These are phyloP conservation scores for Penicillium soppii DNA, from an alignment of 495 filamentous ascomycete genomes.

Conservation along the genomic window DNA sequence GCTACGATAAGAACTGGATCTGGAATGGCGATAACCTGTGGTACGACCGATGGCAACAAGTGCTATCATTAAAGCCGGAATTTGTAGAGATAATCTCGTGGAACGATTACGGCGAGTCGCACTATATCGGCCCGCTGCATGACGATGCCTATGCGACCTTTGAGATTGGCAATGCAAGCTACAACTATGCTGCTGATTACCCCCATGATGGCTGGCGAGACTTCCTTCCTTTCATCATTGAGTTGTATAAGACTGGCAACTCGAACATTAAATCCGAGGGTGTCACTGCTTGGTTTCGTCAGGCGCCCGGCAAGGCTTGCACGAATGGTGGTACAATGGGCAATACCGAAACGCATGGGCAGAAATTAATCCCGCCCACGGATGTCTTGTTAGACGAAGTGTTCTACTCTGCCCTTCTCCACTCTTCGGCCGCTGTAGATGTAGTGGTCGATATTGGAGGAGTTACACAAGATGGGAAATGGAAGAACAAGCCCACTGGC, in stretches of 20 bases:
- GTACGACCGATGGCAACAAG: conserved; percentile 72
- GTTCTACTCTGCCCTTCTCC: conserved; percentile 29
- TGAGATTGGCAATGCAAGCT: conserved; percentile 51
- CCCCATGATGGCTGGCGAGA: conserved; percentile 56
- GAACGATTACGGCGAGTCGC: conserved; percentile 78
- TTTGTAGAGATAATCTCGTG: conserved; percentile 60
- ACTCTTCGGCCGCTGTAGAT: conserved; percentile 18
- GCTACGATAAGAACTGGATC: conserved; percentile 73
- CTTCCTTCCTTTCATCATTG: conserved; percentile 64
- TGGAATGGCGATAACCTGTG: conserved; percentile 70
- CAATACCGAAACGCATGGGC: conserved; percentile 26
- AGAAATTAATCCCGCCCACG: conserved; percentile 13
- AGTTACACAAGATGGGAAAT: conserved; percentile 22
- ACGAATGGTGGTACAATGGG: conserved; percentile 31
- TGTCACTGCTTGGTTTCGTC: conserved; percentile 56
- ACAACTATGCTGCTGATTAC: conserved; percentile 47
- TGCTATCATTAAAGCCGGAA: conserved; percentile 60
- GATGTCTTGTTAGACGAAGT: conserved; percentile 26
- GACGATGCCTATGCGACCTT: conserved; percentile 24
- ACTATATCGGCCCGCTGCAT: conserved; percentile 65
- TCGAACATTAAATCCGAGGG: conserved; percentile 23
- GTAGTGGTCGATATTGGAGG: conserved; percentile 40
- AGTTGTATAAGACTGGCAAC: conserved; percentile 56
- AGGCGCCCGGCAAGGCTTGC: conserved; percentile 24
- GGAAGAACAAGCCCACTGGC: conserved; percentile 22